phyloP scores from a whole-genome alignment of 2,329 filamentous ascomycete genomes.

The Calonectria naviculata region DNA sequence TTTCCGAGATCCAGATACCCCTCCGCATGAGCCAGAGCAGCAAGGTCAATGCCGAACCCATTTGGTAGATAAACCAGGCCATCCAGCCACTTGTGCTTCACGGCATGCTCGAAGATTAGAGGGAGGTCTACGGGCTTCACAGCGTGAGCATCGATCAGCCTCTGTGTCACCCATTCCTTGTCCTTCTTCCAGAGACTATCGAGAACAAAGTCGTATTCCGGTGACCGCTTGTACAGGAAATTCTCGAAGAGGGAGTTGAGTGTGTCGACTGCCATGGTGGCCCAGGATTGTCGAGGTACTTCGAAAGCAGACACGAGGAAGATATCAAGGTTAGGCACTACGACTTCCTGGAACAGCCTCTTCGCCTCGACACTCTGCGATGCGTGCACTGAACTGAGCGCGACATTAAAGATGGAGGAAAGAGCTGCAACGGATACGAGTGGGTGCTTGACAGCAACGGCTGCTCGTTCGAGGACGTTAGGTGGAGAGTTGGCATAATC shows the following conservation, averaged over 20 bases:
- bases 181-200: conserved; percentile 94
- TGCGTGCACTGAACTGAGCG: conserved; percentile 69
- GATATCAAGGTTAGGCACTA: conserved; percentile 79
- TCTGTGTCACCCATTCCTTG: conserved; percentile 84
- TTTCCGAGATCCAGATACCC: conserved; percentile 82
- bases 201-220: conserved; percentile 87
- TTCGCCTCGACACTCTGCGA: conserved; percentile 73
- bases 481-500: conserved; percentile 63
- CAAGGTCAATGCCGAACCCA: conserved; percentile 88
- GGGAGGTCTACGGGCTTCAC: conserved; percentile 68
- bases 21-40: conserved; percentile 85
- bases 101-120: conserved; percentile 70
- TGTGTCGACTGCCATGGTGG: conserved; percentile 78
- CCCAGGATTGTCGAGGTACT: conserved; percentile 79
- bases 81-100: conserved; percentile 86
- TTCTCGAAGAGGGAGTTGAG: conserved; percentile 83
- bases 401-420: conserved; percentile 73
- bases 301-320: conserved; percentile 84
- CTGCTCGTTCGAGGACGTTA: conserved; percentile 63
- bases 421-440: conserved; percentile 90
- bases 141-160: conserved; percentile 85
- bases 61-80: conserved; percentile 82
- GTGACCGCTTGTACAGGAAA: conserved; percentile 82
- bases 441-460: conserved; percentile 81
- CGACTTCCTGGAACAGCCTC: conserved; percentile 73